Conservation (phyloP, 2,329 filamentous ascomycete genomes). For the Atkinsonella texensis region DNA sequence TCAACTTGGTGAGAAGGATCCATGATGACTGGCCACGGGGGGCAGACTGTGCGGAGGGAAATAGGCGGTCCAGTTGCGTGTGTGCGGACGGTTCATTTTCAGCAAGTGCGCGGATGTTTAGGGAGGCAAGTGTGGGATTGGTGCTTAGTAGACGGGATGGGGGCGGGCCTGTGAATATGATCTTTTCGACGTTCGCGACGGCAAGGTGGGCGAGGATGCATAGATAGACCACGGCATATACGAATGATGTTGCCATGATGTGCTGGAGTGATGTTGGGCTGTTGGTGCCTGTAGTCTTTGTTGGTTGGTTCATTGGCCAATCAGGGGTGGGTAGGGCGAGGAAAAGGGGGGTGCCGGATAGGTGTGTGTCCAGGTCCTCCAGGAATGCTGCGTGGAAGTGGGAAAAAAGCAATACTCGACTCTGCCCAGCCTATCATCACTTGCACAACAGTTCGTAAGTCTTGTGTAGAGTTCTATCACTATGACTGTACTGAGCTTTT, state of each 20-base stretch:
- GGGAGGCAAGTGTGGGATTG: conserved; percentile 31
- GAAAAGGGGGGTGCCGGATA: no score
- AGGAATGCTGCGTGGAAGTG: no score
- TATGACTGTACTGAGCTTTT: no score
- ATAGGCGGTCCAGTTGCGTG: conserved; percentile 53
- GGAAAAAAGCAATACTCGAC: no score
- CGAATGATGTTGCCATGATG: background rate
- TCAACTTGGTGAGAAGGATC: conserved; percentile 63
- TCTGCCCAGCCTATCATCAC: no score
- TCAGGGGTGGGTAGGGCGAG: background rate
- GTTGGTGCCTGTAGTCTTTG: background rate
- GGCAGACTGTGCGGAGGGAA: conserved; percentile 28
- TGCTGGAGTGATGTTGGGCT: background rate
- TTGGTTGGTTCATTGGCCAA: background rate
- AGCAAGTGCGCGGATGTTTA: conserved; percentile 54
- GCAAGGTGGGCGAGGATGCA: conserved; percentile 8
- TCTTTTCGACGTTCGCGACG: conserved; percentile 76
- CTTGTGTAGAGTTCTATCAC: no score
- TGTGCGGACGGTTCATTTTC: conserved; percentile 44
- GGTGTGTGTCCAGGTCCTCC: no score
- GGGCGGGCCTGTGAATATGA: conserved; percentile 68
- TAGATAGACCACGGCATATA: background rate
- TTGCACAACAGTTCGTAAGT: no score
- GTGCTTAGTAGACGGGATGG: conserved; percentile 37
- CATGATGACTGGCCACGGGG: conserved; percentile 56